Evolutionary conservation across 495 filamentous ascomycete genomes (phyloP).

Genomic region (Sabuloglossum arenarium): DNA sequence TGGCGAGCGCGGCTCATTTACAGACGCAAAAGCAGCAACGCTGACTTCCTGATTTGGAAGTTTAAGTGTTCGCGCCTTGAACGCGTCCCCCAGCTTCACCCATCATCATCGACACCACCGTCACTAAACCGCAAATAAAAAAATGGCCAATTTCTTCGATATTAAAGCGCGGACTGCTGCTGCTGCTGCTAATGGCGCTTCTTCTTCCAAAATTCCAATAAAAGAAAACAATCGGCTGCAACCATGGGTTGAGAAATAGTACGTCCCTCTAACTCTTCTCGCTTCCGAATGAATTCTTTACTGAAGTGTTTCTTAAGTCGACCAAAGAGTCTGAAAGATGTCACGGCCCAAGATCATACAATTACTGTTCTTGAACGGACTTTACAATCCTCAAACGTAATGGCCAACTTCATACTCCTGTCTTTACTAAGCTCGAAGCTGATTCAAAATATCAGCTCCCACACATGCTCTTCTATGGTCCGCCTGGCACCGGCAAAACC

Average conservation of each 20-base stretch:
- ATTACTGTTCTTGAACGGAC: slow-evolving; percentile 80
- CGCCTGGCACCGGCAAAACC: slow-evolving; percentile 96
- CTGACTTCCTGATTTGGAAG: background rate
- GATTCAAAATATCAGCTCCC: slow-evolving; percentile 38
- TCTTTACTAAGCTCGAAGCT: background rate
- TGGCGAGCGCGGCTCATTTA: background rate
- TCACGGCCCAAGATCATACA: slow-evolving; percentile 95
- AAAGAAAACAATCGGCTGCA: slow-evolving; percentile 49
- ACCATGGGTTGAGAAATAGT: slow-evolving; percentile 99
- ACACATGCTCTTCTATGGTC: slow-evolving; percentile 99
- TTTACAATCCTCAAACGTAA: slow-evolving; percentile 79
- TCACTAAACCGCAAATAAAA: background rate
- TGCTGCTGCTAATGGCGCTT: slow-evolving; percentile 25
- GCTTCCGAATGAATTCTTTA: background rate
- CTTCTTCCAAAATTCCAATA: slow-evolving; percentile 30
- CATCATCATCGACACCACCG: background rate
- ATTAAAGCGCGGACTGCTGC: slow-evolving; percentile 76
- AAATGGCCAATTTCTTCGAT: slow-evolving; percentile 79
- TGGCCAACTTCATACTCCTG: background rate
- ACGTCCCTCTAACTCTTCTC: slow-evolving; percentile 13
- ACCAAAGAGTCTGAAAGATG: slow-evolving; percentile 81
- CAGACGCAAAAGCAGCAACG: background rate
- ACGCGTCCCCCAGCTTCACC: background rate
- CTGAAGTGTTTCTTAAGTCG: slow-evolving; percentile 31
- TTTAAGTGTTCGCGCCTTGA: background rate